Percentiles rank a stretch among this genome's conserved stretches.
Conservation (phyloP, 202 grass and related monocot species). For the Setaria viridis region DNA sequence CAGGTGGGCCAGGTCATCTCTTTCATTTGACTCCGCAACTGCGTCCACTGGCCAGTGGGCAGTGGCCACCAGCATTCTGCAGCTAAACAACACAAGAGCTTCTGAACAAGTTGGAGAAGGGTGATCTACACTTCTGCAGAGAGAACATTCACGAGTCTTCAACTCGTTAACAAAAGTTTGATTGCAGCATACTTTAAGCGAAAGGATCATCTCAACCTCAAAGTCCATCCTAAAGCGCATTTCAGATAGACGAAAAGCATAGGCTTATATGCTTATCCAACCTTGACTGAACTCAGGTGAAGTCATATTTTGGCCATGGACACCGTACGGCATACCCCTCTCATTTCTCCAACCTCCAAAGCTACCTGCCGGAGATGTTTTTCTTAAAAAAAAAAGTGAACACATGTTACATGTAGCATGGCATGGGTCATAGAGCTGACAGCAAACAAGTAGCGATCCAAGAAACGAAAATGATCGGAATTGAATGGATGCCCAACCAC, state of each 20-base stretch:
- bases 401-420: not conserved
- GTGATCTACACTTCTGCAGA: not conserved
- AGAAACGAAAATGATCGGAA: constrained; percentile 24
- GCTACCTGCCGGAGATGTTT: not conserved
- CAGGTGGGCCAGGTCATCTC: constrained; percentile 37
- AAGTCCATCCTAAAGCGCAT: constrained; percentile 29
- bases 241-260: constrained; percentile 4
- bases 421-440: constrained; percentile 1
- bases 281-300: not conserved
- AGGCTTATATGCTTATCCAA: constrained; percentile 14
- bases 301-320: not conserved
- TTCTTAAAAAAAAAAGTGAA: not conserved
- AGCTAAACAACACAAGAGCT: not conserved
- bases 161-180: not conserved
- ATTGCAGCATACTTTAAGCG: not conserved
- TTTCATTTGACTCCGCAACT: not conserved
- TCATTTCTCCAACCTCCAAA: constrained; percentile 46
- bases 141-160: not conserved
- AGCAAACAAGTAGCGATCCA: not conserved
- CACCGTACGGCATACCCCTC: not conserved
- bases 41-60: not conserved
- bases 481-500: constrained; percentile 19
- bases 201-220: not conserved
- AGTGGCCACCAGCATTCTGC: not conserved
- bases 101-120: not conserved